phyloP scores from a whole-genome alignment of 352 stramenopile genomes.

The Blastocystis sp. region DNA sequence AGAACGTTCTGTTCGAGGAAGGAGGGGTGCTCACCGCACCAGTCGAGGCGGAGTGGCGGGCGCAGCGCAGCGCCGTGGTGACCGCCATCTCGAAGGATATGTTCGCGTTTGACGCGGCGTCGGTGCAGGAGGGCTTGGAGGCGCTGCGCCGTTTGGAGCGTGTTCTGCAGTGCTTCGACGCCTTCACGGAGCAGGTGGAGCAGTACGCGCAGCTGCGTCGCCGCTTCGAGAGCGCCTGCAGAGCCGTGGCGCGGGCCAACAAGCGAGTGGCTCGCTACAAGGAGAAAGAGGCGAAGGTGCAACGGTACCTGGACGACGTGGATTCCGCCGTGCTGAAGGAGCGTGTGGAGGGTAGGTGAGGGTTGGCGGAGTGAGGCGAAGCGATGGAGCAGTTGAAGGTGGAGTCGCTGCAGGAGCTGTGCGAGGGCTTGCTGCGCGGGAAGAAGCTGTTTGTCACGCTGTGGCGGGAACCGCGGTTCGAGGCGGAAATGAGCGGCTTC shows the following conservation, averaged over 20 bases:
- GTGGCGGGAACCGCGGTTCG: neutral
- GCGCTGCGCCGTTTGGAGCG: neutral
- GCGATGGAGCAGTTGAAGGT: neutral
- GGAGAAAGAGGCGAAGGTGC: neutral
- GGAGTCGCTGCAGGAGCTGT: neutral
- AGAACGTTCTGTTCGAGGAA: neutral
- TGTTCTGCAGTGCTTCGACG: neutral
- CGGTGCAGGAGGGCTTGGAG: neutral
- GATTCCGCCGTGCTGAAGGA: neutral
- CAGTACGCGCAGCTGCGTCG: neutral
- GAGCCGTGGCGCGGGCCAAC: neutral
- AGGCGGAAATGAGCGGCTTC: neutral
- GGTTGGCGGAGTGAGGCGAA: neutral
- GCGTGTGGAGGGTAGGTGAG: neutral
- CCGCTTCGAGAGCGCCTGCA: neutral
- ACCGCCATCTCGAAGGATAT: neutral
- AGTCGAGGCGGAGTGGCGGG: neutral
- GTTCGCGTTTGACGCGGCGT: neutral
- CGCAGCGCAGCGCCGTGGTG: no score
- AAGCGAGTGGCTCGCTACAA: neutral
- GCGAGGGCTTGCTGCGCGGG: neutral
- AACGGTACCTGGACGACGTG: neutral
- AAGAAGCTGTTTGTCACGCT: neutral
- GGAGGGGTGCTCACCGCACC: neutral
- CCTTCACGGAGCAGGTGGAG: neutral